Evolutionary conservation across 1,284 basidiomycete species (phyloP), one percentile per base, ranked within the genome.

Genomic region (Athelia sp.): DNA sequence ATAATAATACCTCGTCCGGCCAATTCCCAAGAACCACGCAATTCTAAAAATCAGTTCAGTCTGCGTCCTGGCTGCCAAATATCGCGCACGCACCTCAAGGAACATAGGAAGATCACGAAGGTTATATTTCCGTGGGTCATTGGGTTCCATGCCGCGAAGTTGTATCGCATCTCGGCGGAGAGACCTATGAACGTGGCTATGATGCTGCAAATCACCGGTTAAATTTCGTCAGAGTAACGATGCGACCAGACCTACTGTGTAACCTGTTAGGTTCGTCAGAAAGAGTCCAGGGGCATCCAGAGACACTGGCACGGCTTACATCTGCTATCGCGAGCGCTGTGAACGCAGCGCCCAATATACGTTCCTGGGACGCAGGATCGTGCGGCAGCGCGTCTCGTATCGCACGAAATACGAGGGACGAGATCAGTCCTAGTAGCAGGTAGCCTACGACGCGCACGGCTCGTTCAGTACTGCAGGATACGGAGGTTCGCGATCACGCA

Each of bases 41-140:
- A 79, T 57, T 56, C 84, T 84, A 53, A 38, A 53, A 34, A 6
- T n/a, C 13, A 13, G 13, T 51, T 44, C n/a, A 46, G 43, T 9
- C 45, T 46, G 38, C 21, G 50, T 24, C 31, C 47, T 38, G 31
- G n/a, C 43, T 22, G 31, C 4, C n/a, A 23, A 46, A 31, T 26
- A 44, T 4, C 4, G 17, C 23, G 18, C 43, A 58, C 67, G 46
- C 59, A 84, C 85, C 87, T 76, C 53, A 71, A 71, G 29, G 68
- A 50, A 47, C 83, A 73, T 43, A 89, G 69, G 36, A 83, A 66
- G 31, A 82, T 52, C 18, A 79, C 76, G 50, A 79, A 69, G 2
- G 84, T 81, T 58, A 89, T 82, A 59, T 88, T 90, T 26, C 87
- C 87, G 56, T 89, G 86, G 0, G 81, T 86, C 70, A 79, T 83